Evolutionary conservation across 495 filamentous ascomycete genomes (phyloP), one percentile per base, ranked within the genome.

Genomic region (Podospora pseudopauciseta): DNA sequence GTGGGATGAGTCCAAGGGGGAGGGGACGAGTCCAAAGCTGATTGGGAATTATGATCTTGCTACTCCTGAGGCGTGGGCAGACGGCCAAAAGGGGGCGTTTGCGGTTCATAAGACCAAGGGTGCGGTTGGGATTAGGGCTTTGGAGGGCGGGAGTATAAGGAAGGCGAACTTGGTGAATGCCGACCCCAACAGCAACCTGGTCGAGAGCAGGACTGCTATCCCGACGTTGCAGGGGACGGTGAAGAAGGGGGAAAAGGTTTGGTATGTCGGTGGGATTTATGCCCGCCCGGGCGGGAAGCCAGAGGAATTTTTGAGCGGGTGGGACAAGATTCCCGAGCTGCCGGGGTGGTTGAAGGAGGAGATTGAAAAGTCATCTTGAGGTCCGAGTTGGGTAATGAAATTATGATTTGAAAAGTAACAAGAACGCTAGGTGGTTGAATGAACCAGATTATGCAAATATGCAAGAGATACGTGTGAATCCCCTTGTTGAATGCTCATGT

Each of bases 141-240:
- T 65, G 73, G 0, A 65, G 65, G 28, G 66, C 16, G 0, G 66
- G 62, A 1, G 74, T 75, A 11, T 13, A 49, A 79, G 90, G 27
- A 75, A 76, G 34, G 89, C 89, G 1, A 84, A 79, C 63, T 79
- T 90, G 62, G 87, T 92, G 39, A 86, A 91, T 62, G 88, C 89
- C 1, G 91, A 94, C 75, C 89, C 91, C 1, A 93, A 94, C 74
- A 88, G 88, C 49, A 93, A 93, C 73, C 76, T 93, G 54, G 83
- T 92, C 0, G 86, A 90, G 78, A 86, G 87, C 44, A 77, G 91
- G 63, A 91, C 89, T 0, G 80, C 90, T 55, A 82, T 93, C 65
- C 91, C 91, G 20, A 90, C 88, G 18, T 72, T 93, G 71, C 83
- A 84, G 77, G 76, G 81, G 55, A 84, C 76, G 39, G 74, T 86